Base-by-base conservation (phyloP, 2,329 filamentous ascomycete genomes). In the Bipolaris cookei region DNA sequence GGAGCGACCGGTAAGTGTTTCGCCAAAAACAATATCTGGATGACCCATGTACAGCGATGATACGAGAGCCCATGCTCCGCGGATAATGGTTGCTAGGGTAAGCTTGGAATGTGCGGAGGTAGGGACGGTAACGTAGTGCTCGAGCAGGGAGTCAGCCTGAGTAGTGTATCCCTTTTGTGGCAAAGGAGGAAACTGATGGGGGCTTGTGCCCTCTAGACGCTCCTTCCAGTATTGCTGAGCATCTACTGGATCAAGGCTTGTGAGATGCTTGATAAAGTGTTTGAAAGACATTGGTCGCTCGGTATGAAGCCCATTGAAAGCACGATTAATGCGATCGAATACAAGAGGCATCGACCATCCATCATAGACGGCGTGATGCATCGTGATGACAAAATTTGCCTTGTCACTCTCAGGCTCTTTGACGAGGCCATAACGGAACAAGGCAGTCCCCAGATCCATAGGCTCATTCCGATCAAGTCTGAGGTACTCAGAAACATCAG, bases 11-110 rank as follows among this genome's bases (percentile, higher is more conserved):
- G 84, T 86, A 3, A 88, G 75, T 0, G 84, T 87, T 74, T 85
- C 83, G 10, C 86, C 86, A 59, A 88, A 88, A 35, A 82, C 80
- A 6, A 87, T 80, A 10, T 80, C 78, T 20, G 82, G 77, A 14
- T 78, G 78, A 1, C 83, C 83, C 3, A 83, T 80, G 61, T 85
- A 87, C 1, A 80, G 78, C 1, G 84, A 81, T 0, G 87, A 74
- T 0, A 87, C 77, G 18, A 88, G 74, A 0, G 80, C 83, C 86
- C 86, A 88, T 0, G 85, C 84, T n/a, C 86, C 79, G 21, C 83
- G 81, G 3, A 88, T 76, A 3, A 87, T 75, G 0, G 83, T 80
- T 0, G 82, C 79, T 0, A 82, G 71, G 0, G 80, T 80, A 2
- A 84, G 75, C 39, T 79, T 81, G 1, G 67, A 72, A 48, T 72